Conservation (phyloP, 148 eudicot species). For the Chenopodium berlandieri region DNA sequence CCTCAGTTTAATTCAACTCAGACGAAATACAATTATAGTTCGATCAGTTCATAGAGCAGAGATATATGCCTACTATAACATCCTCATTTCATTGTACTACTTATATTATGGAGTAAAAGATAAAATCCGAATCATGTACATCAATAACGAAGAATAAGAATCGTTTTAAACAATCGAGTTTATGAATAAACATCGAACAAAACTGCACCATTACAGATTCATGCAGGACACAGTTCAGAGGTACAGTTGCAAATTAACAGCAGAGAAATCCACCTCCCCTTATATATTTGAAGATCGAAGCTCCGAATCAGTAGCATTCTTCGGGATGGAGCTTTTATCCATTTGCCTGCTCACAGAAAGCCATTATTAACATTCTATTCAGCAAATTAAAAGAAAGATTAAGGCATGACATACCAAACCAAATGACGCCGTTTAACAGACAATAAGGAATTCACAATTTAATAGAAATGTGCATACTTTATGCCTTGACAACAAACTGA, state of each 20-base stretch:
- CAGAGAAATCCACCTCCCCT: conserved; percentile 56
- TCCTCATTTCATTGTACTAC: not conserved
- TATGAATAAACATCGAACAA: not conserved
- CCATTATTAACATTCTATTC: conserved; percentile 78
- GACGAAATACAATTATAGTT: not conserved
- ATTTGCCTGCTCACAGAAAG: conserved; percentile 85
- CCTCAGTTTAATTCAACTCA: not conserved
- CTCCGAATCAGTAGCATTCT: conserved; percentile 78
- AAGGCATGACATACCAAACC: not conserved
- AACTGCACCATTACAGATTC: not conserved
- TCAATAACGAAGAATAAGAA: not conserved
- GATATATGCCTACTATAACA: not conserved
- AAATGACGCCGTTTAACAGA: not conserved
- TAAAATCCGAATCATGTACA: not conserved
- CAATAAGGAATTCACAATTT: not conserved
- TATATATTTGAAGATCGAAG: conserved; percentile 77
- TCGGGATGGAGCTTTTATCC: conserved; percentile 55
- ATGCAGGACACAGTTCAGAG: not conserved
- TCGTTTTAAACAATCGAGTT: not conserved
- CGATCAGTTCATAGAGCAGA: not conserved
- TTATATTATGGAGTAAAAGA: too few relatives aligned
- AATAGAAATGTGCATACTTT: not conserved
- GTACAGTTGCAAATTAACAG: not conserved
- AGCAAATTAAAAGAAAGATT: conserved; percentile 25
- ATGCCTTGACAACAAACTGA: not conserved